Evolutionary conservation across 176 grass and related monocot genomes (phyloP), one percentile per base, ranked within the genome.

Genomic region (Oryza officinalis): DNA sequence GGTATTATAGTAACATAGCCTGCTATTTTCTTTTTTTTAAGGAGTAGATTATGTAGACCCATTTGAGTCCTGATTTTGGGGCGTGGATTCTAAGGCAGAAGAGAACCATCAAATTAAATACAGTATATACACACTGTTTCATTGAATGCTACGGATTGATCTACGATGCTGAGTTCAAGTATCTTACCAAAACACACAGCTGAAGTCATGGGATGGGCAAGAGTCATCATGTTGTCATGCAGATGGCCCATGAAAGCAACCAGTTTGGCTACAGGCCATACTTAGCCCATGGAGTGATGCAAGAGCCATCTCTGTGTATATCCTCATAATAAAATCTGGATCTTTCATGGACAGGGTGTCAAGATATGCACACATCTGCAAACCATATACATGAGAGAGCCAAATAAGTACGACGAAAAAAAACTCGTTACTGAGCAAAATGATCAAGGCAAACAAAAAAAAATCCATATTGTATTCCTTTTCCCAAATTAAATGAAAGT

Each of bases 241-340:
- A 11, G 67, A 17, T 82, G 88, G 78, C 66, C 83, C 88, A 14
- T 57, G 88, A 90, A 78, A 86, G 84, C 41, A 63, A 83, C 88
- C 12, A 35, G 23, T 54, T 69, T 31, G 81, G 27, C 50, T 63
- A 18, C 60, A 45, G 14, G 43, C 67, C 27, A 80, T 22, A 80
- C 60, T 31, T 67, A 69, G 35, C 88, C 83, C 37, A 1, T 79
- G 44, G 79, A 41, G 63, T 61, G 88, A 79, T 25, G 79, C 73
- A 79, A 49, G 67, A 40, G 88, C 74, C 83, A 63, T 63, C 28
- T 59, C 35, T 68, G 45, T 23, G 17, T 17, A 10, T 23, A 57
- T 22, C 60, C 46, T 60, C 57, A 20, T 25, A 28, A 82, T 72
- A 89, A 65, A 45, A 77, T 81, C 73, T 46, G 72, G 64, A 69